Percentiles rank a stretch among this genome's conserved stretches.
Conservation (phyloP, 169 alveolate genomes). For the Plasmodium malariae region DNA sequence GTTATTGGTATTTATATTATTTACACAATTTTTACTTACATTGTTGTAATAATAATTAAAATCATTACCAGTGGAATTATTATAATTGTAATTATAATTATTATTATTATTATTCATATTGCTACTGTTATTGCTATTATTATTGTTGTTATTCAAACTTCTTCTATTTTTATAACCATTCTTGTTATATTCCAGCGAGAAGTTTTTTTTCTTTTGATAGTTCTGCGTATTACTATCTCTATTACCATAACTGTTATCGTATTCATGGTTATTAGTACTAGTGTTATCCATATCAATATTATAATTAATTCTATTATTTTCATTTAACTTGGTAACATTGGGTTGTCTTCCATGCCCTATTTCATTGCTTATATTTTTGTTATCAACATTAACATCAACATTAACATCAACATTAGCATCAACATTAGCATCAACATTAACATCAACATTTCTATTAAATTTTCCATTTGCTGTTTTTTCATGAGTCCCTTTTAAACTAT, state of each 20-base stretch:
- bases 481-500: background rate
- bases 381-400: conserved; percentile 11
- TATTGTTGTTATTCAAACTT: conserved; percentile 10
- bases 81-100: conserved; percentile 11
- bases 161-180: conserved; percentile 20
- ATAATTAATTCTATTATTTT: conserved; percentile 14
- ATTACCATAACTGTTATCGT: conserved; percentile 11
- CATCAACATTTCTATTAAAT: conserved; percentile 11
- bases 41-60: conserved; percentile 1
- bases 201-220: conserved; percentile 24
- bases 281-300: background rate
- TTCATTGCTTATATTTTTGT: conserved; percentile 6
- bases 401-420: conserved; percentile 14
- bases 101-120: conserved; percentile 12
- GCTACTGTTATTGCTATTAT: background rate
- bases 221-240: background rate
- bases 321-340: conserved; percentile 7
- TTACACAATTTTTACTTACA: background rate
- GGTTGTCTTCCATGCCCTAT: background rate
- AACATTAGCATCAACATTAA: conserved; percentile 21
- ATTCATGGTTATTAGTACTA: conserved; percentile 10
- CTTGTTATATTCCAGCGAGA: conserved; percentile 34
- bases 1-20: conserved; percentile 18
- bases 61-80: background rate
- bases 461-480: conserved; percentile 23